Percentiles rank a stretch among this genome's conserved stretches.
phyloP scores from a whole-genome alignment of 768 basidiomycete species.

The Heimioporus sp. region DNA sequence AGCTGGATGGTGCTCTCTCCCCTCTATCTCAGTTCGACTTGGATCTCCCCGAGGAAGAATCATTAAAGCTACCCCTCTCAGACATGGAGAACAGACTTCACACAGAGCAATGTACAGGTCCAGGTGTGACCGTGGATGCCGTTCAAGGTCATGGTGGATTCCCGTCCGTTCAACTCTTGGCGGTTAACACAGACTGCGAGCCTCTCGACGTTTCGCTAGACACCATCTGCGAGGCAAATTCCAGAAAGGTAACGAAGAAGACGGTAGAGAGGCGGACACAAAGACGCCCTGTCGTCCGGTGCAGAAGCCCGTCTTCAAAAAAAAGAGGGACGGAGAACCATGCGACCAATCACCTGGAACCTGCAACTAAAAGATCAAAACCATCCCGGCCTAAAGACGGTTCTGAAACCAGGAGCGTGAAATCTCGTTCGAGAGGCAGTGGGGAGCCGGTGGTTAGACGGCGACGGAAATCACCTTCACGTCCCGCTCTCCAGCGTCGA shows the following conservation, averaged over 20 bases:
- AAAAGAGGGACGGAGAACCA: constrained; percentile 1
- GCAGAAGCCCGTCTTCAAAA: background rate
- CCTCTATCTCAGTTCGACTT: constrained; percentile 25
- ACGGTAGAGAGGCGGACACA: constrained; percentile 6
- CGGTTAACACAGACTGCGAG: background rate
- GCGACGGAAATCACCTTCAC: constrained; percentile 11
- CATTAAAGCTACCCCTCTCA: constrained; percentile 17
- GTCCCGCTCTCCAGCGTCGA: background rate
- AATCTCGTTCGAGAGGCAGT: background rate
- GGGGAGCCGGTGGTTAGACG: background rate
- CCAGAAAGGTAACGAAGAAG: constrained; percentile 7
- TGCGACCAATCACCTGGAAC: constrained; percentile 5
- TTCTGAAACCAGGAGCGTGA: background rate
- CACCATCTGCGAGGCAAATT: background rate
- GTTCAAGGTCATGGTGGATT: background rate
- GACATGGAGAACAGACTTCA: constrained; percentile 20
- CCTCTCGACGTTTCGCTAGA: background rate
- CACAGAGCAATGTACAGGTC: constrained; percentile 4
- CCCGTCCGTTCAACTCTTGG: background rate
- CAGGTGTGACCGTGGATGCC: background rate
- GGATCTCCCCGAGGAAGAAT: constrained; percentile 20
- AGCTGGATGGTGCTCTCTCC: constrained; percentile 11
- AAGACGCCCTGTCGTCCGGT: constrained; percentile 4
- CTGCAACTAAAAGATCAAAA: constrained; percentile 22
- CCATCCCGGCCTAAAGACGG: constrained; percentile 1